Evolutionary conservation across 306 rosid genomes (phyloP).

Genomic region (Gastrolobium bilobum): DNA sequence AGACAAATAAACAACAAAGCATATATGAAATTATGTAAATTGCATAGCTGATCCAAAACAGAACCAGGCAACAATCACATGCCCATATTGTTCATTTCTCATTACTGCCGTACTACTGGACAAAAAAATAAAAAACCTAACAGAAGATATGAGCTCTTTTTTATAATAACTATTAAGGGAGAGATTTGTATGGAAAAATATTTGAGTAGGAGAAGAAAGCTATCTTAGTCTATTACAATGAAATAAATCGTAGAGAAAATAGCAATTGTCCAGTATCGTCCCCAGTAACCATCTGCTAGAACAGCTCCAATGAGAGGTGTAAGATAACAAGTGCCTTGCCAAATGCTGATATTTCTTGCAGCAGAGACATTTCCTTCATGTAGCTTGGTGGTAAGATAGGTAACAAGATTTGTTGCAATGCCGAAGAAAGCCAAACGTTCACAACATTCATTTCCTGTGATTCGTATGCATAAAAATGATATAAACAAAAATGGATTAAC

Average conservation of each 20-base stretch:
- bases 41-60: background rate
- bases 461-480: conserved; percentile 36
- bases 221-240: conserved; percentile 56
- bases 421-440: conserved; percentile 95
- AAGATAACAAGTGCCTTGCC: conserved; percentile 97
- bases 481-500: conserved; percentile 5
- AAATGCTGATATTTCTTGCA: conserved; percentile 87
- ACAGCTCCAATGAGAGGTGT: conserved; percentile 92
- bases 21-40: background rate
- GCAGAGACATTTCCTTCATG: conserved; percentile 85
- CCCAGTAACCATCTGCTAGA: conserved; percentile 93
- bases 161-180: conserved; percentile 12
- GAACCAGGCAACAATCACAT: background rate
- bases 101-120: background rate
- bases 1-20: background rate
- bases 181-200: conserved; percentile 4
- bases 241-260: conserved; percentile 76
- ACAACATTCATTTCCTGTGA: conserved; percentile 85
- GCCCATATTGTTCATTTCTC: background rate
- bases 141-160: conserved; percentile 5
- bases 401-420: conserved; percentile 85
- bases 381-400: conserved; percentile 82
- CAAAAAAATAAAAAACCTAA: background rate
- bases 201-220: conserved; percentile 19
- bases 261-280: conserved; percentile 94